Conservation (phyloP, 1,284 basidiomycete genomes). For the Pisolithus thermaeus region DNA sequence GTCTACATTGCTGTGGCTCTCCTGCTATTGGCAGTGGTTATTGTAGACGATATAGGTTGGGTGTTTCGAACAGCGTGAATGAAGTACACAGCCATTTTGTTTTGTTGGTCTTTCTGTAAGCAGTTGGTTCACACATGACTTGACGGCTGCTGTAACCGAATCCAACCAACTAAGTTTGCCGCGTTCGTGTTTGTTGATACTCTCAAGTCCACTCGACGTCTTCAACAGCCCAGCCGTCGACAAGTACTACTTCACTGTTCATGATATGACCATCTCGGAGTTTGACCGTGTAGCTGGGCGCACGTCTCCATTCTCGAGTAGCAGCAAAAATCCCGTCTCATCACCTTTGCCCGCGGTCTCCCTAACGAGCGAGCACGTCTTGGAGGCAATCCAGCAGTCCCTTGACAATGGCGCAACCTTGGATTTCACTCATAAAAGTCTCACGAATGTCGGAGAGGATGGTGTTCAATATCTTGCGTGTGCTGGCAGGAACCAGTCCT, state of each 20-base stretch:
- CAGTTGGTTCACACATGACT: no score
- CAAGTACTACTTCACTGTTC: slow-evolving; percentile 4
- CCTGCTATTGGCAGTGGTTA: no score
- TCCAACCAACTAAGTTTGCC: slow-evolving; percentile 14
- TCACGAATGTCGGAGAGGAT: slow-evolving; percentile 70
- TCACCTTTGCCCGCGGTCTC: slow-evolving; percentile 36
- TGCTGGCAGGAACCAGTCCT: slow-evolving; percentile 46
- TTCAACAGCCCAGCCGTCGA: slow-evolving; percentile 12
- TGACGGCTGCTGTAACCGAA: slow-evolving; percentile 19
- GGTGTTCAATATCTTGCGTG: slow-evolving; percentile 70
- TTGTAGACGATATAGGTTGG: no score
- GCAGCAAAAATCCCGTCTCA: slow-evolving; percentile 16
- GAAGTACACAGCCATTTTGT: no score
- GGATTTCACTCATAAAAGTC: slow-evolving; percentile 70
- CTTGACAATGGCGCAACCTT: slow-evolving; percentile 77
- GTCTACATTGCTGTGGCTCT: slow-evolving; percentile 20
- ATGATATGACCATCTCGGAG: slow-evolving; percentile 28
- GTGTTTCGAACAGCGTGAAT: no score
- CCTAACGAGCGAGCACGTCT: slow-evolving; percentile 52
- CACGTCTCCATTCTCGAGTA: slow-evolving; percentile 22
- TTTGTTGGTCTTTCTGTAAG: no score
- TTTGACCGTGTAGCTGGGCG: slow-evolving; percentile 28
- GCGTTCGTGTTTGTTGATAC: slow-evolving; percentile 5
- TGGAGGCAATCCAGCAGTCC: slow-evolving; percentile 62
- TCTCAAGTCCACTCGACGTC: slow-evolving; percentile 15